phyloP scores from a whole-genome alignment of 1,284 basidiomycete genomes.

The Moniliophthora roreri region DNA sequence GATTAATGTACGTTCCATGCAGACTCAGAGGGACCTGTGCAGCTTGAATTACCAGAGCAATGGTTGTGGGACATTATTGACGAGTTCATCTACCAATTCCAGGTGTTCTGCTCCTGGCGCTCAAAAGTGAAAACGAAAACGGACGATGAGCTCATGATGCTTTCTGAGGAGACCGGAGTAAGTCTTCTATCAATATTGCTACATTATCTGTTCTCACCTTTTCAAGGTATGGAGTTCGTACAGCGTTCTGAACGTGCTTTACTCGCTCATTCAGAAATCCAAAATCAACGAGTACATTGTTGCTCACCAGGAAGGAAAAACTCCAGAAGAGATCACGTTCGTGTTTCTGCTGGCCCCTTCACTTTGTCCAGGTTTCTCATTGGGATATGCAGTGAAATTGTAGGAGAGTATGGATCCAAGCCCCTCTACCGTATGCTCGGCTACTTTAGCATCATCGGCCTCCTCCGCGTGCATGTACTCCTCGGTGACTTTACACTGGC shows the following conservation, averaged over 20 bases:
- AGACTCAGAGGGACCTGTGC: constrained; percentile 94
- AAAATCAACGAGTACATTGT: constrained; percentile 92
- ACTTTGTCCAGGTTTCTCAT: background rate
- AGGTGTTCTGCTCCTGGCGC: constrained; percentile 92
- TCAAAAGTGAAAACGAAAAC: constrained; percentile 84
- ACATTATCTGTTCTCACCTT: constrained; percentile 11
- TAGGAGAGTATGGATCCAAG: constrained; percentile 88
- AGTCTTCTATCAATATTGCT: constrained; percentile 20
- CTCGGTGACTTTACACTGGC: constrained; percentile 96
- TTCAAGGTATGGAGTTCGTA: constrained; percentile 92
- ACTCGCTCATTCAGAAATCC: constrained; percentile 97
- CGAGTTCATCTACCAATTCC: constrained; percentile 99
- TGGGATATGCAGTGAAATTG: constrained; percentile 61
- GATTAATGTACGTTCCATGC: background rate
- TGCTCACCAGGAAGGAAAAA: constrained; percentile 80
- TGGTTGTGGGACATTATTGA: constrained; percentile 99
- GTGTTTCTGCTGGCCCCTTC: constrained; percentile 27
- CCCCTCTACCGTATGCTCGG: constrained; percentile 96
- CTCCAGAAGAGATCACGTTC: constrained; percentile 80
- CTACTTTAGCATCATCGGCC: constrained; percentile 95
- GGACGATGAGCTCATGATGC: constrained; percentile 85
- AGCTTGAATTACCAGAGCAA: constrained; percentile 91
- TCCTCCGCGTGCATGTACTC: constrained; percentile 93
- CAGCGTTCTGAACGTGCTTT: constrained; percentile 96
- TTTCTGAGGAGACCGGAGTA: constrained; percentile 77